Evolutionary conservation across 129 eudicot species (phyloP).

Genomic region (Calendula officinalis): DNA sequence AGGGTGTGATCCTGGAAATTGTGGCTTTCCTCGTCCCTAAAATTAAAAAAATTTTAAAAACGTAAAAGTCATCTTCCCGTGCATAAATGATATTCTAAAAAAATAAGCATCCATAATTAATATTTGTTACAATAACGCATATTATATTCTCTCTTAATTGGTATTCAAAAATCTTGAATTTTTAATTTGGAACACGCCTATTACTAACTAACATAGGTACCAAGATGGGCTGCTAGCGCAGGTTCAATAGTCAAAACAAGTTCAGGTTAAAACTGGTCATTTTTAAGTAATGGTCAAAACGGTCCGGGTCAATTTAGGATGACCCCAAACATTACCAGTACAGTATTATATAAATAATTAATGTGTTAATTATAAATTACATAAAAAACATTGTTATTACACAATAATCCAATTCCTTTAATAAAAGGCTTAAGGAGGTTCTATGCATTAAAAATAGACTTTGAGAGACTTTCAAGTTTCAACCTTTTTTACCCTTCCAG

Average conservation of each 20-base stretch:
- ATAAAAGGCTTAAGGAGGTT: background rate
- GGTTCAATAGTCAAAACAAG: background rate
- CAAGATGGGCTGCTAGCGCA: background rate
- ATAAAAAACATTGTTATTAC: background rate
- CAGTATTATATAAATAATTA: background rate
- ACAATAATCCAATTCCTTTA: background rate
- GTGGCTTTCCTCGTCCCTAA: slow-evolving; percentile 57
- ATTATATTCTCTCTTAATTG: slow-evolving; percentile 5
- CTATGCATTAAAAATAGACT: background rate
- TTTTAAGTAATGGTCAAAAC: background rate
- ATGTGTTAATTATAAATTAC: background rate
- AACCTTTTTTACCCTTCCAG: background rate
- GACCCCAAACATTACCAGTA: background rate
- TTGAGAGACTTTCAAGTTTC: background rate
- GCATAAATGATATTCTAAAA: background rate
- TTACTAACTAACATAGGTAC: background rate
- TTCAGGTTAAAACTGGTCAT: background rate
- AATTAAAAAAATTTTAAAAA: background rate
- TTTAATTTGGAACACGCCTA: background rate
- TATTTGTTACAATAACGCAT: slow-evolving; percentile 1
- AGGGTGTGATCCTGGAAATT: slow-evolving; percentile 79
- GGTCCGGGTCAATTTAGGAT: background rate
- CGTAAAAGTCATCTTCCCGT: background rate
- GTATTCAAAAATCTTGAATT: background rate
- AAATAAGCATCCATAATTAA: background rate